Conservation (phyloP, 805 yeast species). For the Gaillardinia entomophila region DNA sequence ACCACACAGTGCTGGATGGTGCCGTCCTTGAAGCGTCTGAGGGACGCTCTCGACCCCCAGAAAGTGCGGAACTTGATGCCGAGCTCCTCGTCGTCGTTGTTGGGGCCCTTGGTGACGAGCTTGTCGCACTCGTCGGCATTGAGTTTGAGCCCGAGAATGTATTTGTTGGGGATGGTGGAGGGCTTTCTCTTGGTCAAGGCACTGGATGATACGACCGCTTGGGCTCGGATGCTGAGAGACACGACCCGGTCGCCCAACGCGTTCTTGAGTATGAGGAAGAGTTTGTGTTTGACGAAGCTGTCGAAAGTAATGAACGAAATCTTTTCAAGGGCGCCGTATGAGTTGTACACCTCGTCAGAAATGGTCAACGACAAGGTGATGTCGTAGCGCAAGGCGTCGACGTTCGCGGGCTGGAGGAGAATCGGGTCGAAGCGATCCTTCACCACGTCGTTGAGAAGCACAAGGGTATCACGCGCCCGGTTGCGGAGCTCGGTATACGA, state of each 20-base stretch:
- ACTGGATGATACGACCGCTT: constrained; percentile 20
- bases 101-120: constrained; percentile 83
- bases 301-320: constrained; percentile 67
- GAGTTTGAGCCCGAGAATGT: constrained; percentile 59
- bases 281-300: constrained; percentile 54
- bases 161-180: constrained; percentile 18
- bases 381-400: constrained; percentile 62
- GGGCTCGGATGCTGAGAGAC: constrained; percentile 29
- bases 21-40: constrained; percentile 92
- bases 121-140: constrained; percentile 73
- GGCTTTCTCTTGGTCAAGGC: constrained; percentile 53
- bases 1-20: constrained; percentile 84
- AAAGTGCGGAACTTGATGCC: constrained; percentile 65
- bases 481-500: constrained; percentile 58
- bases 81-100: constrained; percentile 47
- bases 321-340: constrained; percentile 66
- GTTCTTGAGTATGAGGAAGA: constrained; percentile 50
- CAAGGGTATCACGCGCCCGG: constrained; percentile 65
- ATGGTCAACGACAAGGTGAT: constrained; percentile 49
- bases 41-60: constrained; percentile 84
- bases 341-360: constrained; percentile 31
- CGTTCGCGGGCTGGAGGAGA: constrained; percentile 56
- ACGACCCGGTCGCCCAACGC: constrained; percentile 51
- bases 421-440: constrained; percentile 78
- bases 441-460: constrained; percentile 68